Evolutionary conservation across 2,329 filamentous ascomycete species (phyloP).

Genomic region (Metarhizium robertsii): DNA sequence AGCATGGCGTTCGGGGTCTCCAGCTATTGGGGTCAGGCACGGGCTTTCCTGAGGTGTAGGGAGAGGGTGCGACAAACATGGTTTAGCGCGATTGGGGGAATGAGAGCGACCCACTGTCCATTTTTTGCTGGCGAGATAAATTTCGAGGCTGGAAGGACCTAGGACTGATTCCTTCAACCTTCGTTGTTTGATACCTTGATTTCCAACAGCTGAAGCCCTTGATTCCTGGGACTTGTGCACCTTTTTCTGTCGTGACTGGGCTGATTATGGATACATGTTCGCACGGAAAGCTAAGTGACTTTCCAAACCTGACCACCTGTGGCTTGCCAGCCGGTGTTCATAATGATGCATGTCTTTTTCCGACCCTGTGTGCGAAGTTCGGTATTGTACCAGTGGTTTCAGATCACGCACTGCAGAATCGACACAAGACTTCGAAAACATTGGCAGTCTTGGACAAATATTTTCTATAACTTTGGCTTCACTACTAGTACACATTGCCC

Average conservation of each 20-base stretch:
- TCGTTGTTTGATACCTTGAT: neutral
- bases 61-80: neutral
- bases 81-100: slow-evolving; percentile 1
- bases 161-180: neutral
- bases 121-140: neutral
- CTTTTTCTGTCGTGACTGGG: neutral
- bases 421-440: neutral
- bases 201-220: neutral
- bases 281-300: neutral
- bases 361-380: neutral
- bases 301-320: neutral
- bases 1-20: slow-evolving; percentile 7
- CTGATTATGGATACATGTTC: neutral
- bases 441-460: neutral
- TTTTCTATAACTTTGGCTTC: slow-evolving; percentile 4
- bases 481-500: slow-evolving; percentile 27
- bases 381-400: neutral
- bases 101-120: neutral
- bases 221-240: too few species aligned
- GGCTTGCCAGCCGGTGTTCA: too few species aligned
- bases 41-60: neutral
- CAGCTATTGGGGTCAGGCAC: slow-evolving; percentile 4
- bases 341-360: neutral
- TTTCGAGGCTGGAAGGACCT: neutral
- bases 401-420: neutral